Base-by-base conservation (phyloP, 2,329 filamentous ascomycete species). In the Talaromyces sp. region DNA sequence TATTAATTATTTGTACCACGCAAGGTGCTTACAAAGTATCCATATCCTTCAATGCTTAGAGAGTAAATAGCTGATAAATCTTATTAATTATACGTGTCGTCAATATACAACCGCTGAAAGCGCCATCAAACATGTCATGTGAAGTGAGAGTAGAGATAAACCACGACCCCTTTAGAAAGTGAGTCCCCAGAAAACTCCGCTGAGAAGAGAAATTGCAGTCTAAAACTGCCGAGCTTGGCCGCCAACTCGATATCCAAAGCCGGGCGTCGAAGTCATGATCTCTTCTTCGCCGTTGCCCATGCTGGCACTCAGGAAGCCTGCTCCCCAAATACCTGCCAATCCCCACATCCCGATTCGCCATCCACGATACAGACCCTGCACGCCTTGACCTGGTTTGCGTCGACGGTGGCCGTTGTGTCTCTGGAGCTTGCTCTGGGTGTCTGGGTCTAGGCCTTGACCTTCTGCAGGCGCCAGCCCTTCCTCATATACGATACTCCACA, bases 401-500 rank as follows among this genome's bases (percentile, higher is more conserved):
- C 79, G 77, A 12, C 65, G 61, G 35, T 64, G 69, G 19, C 17
- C 12, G 2, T 26, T 69, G 65, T 54, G 74, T 66, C 10, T 9
- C 55, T 77, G 67, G 41, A 81, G 19, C 74, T 65, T 73, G 31
- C 69, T 71, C 64, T 73, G 70, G 26, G 72, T 62, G 53, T 77
- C 72, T 11, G 81, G 48, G 27, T 51, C 27, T 12, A 50, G 26
- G 26, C n/a, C 75, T 9, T 85, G 79, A 62, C 80, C 80, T 24
- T 70, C 66, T 5, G 67, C 70, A 19, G 75, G 54, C 57, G 71
- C 70, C 17, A 72, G 77, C 8, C 94, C 94, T 73, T 99, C 94
- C 68, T 95, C 90, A 38, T 88, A 83, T 1, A 90, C 83, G 63
- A 99, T 94, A 62, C 85, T 85, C 81, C 91, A 93, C 84, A 97